A percentile compares a stretch with the other conserved stretches of the same genome.
Conservation (phyloP, 441 rosid species). For the Lepidium campestre region DNA sequence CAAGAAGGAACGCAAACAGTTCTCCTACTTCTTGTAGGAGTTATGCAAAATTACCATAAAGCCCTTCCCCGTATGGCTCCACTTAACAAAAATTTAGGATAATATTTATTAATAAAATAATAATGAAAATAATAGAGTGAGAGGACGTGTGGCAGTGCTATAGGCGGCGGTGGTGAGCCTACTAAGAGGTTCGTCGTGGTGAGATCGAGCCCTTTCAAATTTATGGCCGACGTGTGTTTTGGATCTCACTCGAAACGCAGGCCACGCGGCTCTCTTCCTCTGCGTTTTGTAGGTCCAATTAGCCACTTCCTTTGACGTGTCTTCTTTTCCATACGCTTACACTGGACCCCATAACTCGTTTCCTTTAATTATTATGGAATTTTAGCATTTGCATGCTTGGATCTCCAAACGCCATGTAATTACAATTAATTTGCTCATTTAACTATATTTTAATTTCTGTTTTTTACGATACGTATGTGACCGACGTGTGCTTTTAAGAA, state of each 20-base stretch:
- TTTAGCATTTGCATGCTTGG: background rate
- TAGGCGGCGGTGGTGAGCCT: conserved; percentile 16
- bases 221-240: conserved; percentile 19
- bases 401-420: background rate
- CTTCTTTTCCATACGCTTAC: background rate
- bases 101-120: background rate
- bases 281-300: background rate
- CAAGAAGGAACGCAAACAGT: conserved; percentile 17
- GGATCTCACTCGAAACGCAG: background rate
- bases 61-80: conserved; percentile 24
- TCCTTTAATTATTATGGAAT: background rate
- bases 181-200: background rate
- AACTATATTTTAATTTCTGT: too few relatives aligned
- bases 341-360: background rate
- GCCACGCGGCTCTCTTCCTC: background rate
- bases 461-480: conserved; percentile 5
- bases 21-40: background rate
- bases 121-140: background rate
- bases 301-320: background rate
- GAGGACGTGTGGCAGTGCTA: conserved; percentile 13
- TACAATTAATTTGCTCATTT: background rate
- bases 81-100: conserved; percentile 3
- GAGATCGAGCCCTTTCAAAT: background rate
- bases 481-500: conserved; percentile 13
- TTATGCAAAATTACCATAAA: background rate